A percentile compares a stretch with the other conserved stretches of the same genome.
These are phyloP conservation scores for Fusarium circinatum DNA, from an alignment of 2,329 filamentous ascomycete genomes.

Conservation along the genomic window DNA sequence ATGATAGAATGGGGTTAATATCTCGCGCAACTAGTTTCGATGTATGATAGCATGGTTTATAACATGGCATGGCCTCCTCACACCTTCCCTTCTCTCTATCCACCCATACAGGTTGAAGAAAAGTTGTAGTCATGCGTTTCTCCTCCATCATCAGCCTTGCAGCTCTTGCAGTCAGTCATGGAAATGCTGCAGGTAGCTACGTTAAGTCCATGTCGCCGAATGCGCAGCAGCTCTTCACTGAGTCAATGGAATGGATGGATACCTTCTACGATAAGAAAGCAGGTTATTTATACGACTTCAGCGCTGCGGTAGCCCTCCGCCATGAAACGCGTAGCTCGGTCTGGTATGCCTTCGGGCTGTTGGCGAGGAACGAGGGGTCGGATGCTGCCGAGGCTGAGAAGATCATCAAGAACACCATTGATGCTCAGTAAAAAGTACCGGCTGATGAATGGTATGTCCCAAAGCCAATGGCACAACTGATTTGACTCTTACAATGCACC, in stretches of 20 bases:
- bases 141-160: not conserved
- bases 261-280: constrained; percentile 61
- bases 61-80: not conserved
- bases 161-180: not conserved
- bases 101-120: not conserved
- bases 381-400: constrained; percentile 62
- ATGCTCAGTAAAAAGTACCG: constrained; percentile 61
- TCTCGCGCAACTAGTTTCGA: not conserved
- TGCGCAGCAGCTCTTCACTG: constrained; percentile 28
- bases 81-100: not conserved
- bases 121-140: not conserved
- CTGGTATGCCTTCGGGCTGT: constrained; percentile 69
- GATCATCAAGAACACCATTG: constrained; percentile 65
- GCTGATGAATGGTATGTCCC: constrained; percentile 62
- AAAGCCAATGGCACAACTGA: not conserved
- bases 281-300: constrained; percentile 64
- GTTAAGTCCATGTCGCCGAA: not conserved
- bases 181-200: not conserved
- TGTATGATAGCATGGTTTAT: not conserved
- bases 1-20: not conserved
- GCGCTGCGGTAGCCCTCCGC: constrained; percentile 55
- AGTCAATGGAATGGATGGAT: constrained; percentile 65
- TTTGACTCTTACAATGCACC: fast-evolving
- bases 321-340: constrained; percentile 67
- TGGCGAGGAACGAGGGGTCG: constrained; percentile 62